Evolutionary conservation across 495 filamentous ascomycete genomes (phyloP), one percentile per base, ranked within the genome.

Genomic region (Staphylotrichum longicolle): DNA sequence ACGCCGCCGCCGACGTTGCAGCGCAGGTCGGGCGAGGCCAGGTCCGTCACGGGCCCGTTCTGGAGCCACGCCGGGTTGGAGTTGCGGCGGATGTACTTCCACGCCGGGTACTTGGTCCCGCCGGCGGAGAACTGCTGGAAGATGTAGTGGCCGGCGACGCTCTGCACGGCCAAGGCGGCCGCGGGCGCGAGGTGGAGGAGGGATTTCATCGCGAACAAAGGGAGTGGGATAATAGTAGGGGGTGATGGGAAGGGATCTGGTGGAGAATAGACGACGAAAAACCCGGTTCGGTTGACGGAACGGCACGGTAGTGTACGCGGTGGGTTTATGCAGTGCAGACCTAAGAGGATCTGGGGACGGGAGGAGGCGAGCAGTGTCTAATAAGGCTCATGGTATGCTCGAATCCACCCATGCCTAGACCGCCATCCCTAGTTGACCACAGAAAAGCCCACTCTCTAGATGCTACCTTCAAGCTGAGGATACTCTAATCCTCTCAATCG

Each of bases 1-100:
- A 75, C 70, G 9, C 66, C 70, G 39, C 81, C 82, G 54, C 81
- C 82, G 34, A 81, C 82, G 56, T 86, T 86, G 73, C 84, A 86
- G 2, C 83, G 77, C 55, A 86, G 76, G 57, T 86, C 82, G 6
- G 65, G 72, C 11, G 78, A 81, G 2, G 77, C 55, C 2, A 85
- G 75, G 63, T 82, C 77, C 30, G 77, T 81, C 34, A 85, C 83
- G 6, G 83, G 83, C 34, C 81, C 83, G 68, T 86, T 86, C 67
- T 79, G 75, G 2, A 68, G 64, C 68, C 68, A 70, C 9, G 63
- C 44, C 8, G 68, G 68, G 75, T 83, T 85, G 52, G 72, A 79
- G 73, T 83, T 83, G 61, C 72, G 74, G 20, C 83, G 78, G 51
- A 86, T 72, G 62, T 81, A 81, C 61, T 83, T 73, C 68, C 80